Evolutionary conservation across 1,139 yeast species (phyloP).

Genomic region (Suhomyces taliae): DNA sequence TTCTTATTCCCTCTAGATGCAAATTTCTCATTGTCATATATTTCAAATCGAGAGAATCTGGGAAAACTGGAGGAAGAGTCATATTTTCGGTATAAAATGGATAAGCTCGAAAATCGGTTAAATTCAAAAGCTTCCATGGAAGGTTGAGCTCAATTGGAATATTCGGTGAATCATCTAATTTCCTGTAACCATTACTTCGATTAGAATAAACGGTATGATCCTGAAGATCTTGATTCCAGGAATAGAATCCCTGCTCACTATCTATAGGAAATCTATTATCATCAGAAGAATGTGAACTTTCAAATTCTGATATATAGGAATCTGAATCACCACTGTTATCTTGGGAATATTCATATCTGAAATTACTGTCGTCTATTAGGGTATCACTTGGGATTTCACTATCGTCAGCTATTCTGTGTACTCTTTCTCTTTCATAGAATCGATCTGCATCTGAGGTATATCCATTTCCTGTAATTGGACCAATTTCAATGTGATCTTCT

Average conservation of each 20-base stretch:
- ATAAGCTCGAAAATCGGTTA: no score
- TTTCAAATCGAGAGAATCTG: constrained; percentile 26
- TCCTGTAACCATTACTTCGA: not conserved
- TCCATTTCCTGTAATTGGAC: constrained; percentile 1
- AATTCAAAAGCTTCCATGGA: no score
- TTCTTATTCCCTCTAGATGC: constrained; percentile 22
- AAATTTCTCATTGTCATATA: constrained; percentile 25
- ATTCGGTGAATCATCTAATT: no score
- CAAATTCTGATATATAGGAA: not conserved
- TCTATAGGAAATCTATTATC: constrained; percentile 21
- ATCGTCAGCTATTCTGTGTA: no score
- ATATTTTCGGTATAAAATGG: not conserved
- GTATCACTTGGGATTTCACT: no score
- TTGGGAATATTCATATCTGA: constrained; percentile 11
- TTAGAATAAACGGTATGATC: not conserved
- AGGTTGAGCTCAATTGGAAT: no score
- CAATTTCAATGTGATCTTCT: not conserved
- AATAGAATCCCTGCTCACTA: constrained; percentile 24
- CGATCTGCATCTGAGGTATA: constrained; percentile 14
- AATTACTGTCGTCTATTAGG: not conserved
- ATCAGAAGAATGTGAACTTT: not conserved
- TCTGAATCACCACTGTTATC: not conserved
- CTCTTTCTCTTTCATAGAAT: constrained; percentile 15
- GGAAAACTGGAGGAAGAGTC: constrained; percentile 18
- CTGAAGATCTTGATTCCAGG: constrained; percentile 27